Base-by-base conservation (phyloP, 164 flowering plant species). In the Vitis labrusca region DNA sequence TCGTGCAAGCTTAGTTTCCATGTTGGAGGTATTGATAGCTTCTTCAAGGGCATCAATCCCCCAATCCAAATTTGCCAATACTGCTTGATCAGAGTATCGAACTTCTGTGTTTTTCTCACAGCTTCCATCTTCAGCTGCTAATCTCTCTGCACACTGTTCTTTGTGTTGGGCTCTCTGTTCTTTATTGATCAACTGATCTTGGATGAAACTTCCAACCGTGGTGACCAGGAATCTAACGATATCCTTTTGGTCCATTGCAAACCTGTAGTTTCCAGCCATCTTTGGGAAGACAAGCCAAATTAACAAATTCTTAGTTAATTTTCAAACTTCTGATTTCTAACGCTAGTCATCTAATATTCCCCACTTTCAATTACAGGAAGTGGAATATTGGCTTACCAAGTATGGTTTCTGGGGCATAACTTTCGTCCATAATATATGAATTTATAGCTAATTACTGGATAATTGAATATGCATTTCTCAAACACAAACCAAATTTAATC, bases 21-120 rank as follows among this genome's bases (percentile, higher is more conserved):
- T 69, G 64, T 88, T 88, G 29, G 89, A 83, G 1, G 96, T 90
- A 71, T 75, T 71, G 50, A 87, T 86, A 7, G 96, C 93, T 74
- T 91, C 96, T 78, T 91, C 96, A 48, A 91, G 89, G 37, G 93
- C 93, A 61, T 91, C 96, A 47, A 91, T 91, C 3, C 96, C 96
- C 96, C 96, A 91, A 70, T 91, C 96, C 67, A 91, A 65, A 71
- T 90, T 90, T 0, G 96, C 96, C 44, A 87, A 65, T 9, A 91
- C 91, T 16, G 93, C 93, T 63, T 91, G 96, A 67, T 91, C 96
- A 9, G 96, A 82, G 79, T 88, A 91, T 14, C 82, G 71, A 29
- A 91, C 85, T 65, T 85, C 91, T 0, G 59, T 64, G 55, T 74
- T 78, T 53, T 75, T 77, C 49, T 62, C 80, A 9, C 54, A 27